Conservation (phyloP, 176 grass and related monocot genomes). For the Oryza punctata region DNA sequence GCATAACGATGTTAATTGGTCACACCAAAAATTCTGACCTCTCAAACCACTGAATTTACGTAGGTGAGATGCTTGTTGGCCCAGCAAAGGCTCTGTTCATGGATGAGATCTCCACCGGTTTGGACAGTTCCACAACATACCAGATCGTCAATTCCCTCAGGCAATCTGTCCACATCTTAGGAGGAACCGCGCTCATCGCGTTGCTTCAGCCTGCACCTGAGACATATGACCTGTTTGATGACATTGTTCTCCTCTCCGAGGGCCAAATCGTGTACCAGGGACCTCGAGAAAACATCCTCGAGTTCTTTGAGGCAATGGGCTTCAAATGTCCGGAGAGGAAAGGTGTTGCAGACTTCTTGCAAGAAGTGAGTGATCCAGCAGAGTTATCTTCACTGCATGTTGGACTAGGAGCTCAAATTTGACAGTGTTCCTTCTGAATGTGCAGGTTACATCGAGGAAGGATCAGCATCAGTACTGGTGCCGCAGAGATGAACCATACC, state of each 20-base stretch:
- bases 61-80: constrained; percentile 97
- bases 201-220: constrained; percentile 94
- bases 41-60: constrained; percentile 33
- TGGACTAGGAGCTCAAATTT: constrained; percentile 28
- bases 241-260: constrained; percentile 83
- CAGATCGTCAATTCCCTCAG: constrained; percentile 89
- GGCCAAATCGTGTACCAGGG: constrained; percentile 94
- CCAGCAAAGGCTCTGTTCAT: constrained; percentile 94
- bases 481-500: constrained; percentile 47
- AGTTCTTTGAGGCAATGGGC: constrained; percentile 85
- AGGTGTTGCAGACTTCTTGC: constrained; percentile 89
- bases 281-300: constrained; percentile 73
- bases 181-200: constrained; percentile 80
- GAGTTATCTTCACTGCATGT: not conserved
- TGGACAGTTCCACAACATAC: constrained; percentile 93
- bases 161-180: constrained; percentile 88
- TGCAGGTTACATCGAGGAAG: constrained; percentile 92
- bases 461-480: constrained; percentile 95
- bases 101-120: constrained; percentile 93
- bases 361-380: constrained; percentile 65
- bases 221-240: constrained; percentile 87
- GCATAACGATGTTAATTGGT: constrained; percentile 9
- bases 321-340: constrained; percentile 97
- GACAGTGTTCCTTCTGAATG: constrained; percentile 21
- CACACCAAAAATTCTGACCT: constrained; percentile 17